These are phyloP conservation scores for Colletotrichum acutatum DNA, from an alignment of 2,329 filamentous ascomycete genomes.

Conservation along the genomic window DNA sequence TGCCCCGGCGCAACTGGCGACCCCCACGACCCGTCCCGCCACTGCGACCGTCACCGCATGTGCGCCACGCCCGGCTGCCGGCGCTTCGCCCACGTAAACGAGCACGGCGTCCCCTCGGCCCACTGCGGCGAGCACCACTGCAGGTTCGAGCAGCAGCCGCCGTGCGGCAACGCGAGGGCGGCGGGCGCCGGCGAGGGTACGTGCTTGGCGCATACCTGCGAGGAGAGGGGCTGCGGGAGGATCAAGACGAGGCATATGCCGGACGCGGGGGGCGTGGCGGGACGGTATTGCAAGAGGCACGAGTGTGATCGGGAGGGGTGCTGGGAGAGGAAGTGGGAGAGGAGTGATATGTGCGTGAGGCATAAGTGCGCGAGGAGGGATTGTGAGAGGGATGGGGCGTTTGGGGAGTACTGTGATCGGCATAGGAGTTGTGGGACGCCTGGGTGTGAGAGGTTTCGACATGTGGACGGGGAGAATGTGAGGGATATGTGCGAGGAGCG, in stretches of 20 bases:
- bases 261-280: neutral
- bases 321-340: constrained; percentile 36
- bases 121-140: constrained; percentile 46
- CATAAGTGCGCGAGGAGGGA: constrained; percentile 43
- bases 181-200: constrained; percentile 22
- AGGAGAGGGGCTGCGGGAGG: constrained; percentile 39
- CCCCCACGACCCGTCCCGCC: constrained; percentile 36
- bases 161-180: constrained; percentile 40
- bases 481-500: constrained; percentile 38
- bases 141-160: constrained; percentile 35
- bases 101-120: constrained; percentile 39
- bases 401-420: constrained; percentile 37
- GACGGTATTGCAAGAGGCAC: constrained; percentile 40
- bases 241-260: constrained; percentile 18
- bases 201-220: constrained; percentile 39
- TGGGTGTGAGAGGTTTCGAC: constrained; percentile 27
- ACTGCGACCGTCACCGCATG: constrained; percentile 44
- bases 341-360: constrained; percentile 39
- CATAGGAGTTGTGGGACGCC: constrained; percentile 36
- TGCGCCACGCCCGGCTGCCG: constrained; percentile 39
- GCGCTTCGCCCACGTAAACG: constrained; percentile 42
- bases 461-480: constrained; percentile 30
- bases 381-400: constrained; percentile 39
- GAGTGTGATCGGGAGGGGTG: constrained; percentile 41
- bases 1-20: constrained; percentile 36